Conservation (phyloP, 352 stramenopile species). For the Phytophthora cajani region DNA sequence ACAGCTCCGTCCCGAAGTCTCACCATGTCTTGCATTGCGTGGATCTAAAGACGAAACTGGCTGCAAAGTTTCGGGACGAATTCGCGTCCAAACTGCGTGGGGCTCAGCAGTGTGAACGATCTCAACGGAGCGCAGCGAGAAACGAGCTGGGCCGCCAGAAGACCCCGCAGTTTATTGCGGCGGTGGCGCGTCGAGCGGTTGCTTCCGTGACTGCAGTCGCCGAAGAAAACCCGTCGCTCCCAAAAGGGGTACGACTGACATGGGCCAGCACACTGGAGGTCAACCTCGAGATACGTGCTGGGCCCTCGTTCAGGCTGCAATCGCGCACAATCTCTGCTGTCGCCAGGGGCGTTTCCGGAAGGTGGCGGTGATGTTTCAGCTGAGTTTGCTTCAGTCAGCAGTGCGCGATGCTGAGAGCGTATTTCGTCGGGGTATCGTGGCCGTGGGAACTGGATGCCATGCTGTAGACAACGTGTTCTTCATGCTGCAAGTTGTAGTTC, state of each 20-base stretch:
- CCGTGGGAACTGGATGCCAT: neutral
- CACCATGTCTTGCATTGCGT: slow-evolving; percentile 41
- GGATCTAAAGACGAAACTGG: slow-evolving; percentile 21
- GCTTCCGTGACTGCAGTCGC: neutral
- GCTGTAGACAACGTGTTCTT: neutral
- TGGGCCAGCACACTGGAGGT: slow-evolving; percentile 57
- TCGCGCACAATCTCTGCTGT: slow-evolving; percentile 48
- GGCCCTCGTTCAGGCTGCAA: slow-evolving; percentile 47
- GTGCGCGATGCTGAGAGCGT: slow-evolving; percentile 6
- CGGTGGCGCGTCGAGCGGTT: slow-evolving; percentile 30
- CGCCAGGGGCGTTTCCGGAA: slow-evolving; percentile 44
- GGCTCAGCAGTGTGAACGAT: slow-evolving; percentile 32
- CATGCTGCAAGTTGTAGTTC: neutral
- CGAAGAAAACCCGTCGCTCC: neutral
- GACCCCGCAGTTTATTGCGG: slow-evolving; percentile 59
- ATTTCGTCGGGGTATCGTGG: neutral
- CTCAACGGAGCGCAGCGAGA: slow-evolving; percentile 35
- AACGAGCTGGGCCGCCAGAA: slow-evolving; percentile 52
- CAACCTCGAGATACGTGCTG: slow-evolving; percentile 56
- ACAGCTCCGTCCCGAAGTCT: slow-evolving; percentile 45
- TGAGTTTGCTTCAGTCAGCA: slow-evolving; percentile 20
- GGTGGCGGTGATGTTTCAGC: slow-evolving; percentile 38
- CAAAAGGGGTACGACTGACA: slow-evolving; percentile 52
- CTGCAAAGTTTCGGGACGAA: slow-evolving; percentile 9
- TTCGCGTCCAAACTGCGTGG: slow-evolving; percentile 20